Percentiles rank a stretch among this genome's conserved stretches.
Evolutionary conservation across 2,329 filamentous ascomycete species (phyloP).

Genomic region (Fusarium sublunatum): DNA sequence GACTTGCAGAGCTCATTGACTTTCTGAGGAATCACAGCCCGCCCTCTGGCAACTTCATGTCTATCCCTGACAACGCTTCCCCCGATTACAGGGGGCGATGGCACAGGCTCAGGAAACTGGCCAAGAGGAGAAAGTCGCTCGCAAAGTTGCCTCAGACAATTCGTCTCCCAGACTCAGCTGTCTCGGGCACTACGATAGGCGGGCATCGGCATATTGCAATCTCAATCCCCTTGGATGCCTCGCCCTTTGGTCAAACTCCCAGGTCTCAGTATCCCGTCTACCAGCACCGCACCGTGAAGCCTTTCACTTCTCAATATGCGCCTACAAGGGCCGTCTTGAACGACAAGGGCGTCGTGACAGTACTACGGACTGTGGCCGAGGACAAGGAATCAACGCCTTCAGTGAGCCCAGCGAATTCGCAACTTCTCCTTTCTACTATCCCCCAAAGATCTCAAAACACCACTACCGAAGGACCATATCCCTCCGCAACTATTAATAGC

Average conservation of each 20-base stretch:
- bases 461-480: constrained; percentile 7
- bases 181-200: constrained; percentile 63
- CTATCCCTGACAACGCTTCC: constrained; percentile 51
- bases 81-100: constrained; percentile 53
- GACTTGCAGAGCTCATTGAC: constrained; percentile 55
- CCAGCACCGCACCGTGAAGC: constrained; percentile 28
- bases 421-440: constrained; percentile 16
- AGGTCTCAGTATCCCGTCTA: constrained; percentile 52
- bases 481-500: constrained; percentile 19
- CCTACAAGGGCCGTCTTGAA: constrained; percentile 48
- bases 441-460: constrained; percentile 13
- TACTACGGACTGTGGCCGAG: constrained; percentile 49
- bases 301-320: constrained; percentile 35
- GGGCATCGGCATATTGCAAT: constrained; percentile 70
- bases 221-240: constrained; percentile 66
- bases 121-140: constrained; percentile 52
- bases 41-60: constrained; percentile 63
- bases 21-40: constrained; percentile 63
- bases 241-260: constrained; percentile 53
- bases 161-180: constrained; percentile 65
- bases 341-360: constrained; percentile 53
- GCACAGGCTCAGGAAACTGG: constrained; percentile 57
- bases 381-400: constrained; percentile 35
- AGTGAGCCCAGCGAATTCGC: constrained; percentile 24
- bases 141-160: constrained; percentile 49